Evolutionary conservation across 371 early-diverging fungal species (phyloP), one percentile per base, ranked within the genome.

Genomic region (Syncephalastrum racemosum): DNA sequence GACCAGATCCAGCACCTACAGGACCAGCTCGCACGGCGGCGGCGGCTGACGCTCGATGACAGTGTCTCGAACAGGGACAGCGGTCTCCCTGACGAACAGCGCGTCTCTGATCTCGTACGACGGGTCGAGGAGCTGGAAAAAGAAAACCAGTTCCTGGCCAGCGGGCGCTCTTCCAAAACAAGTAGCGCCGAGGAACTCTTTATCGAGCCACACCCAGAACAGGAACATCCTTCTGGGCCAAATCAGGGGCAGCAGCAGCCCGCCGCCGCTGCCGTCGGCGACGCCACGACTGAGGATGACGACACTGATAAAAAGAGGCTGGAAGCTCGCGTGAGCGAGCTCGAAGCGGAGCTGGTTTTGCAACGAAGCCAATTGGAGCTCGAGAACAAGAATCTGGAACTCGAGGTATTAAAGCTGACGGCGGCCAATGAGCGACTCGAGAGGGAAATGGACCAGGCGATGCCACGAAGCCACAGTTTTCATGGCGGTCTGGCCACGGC

Each of bases 391-490:
- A 70, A 73, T 16, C 39, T 79, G 24, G 77, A 79, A 56, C 19
- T 69, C 13, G 73, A 79, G 47, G 47, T 75, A 25, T 68, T 74
- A 64, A 73, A 74, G 40, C 53, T 76, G 12, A 62, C 64, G 0
- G 76, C 75, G n/a, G 77, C 77, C 4, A 79, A 79, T 50, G 79
- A 75, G 43, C 70, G 74, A 1, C 59, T 79, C 45, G 79, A 79
- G 49, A 73, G 70, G 44, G 79, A 79, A 53, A 69, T 76, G 68
- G 75, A 75, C 36, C 77, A 75, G 52, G 55, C 68, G 16, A 62
- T 75, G 31, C 75, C 78, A 14, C 64, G 70, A 49, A 72, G 62
- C 49, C 56, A 44, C 15, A 50, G 47, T 20, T 16, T 15, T 14
- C 53, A 47, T 39, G 22, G 40, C 48, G 23, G 14, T 40, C 43